phyloP scores from a whole-genome alignment of 2,329 filamentous ascomycete genomes.

The Elsinoe arachidis region DNA sequence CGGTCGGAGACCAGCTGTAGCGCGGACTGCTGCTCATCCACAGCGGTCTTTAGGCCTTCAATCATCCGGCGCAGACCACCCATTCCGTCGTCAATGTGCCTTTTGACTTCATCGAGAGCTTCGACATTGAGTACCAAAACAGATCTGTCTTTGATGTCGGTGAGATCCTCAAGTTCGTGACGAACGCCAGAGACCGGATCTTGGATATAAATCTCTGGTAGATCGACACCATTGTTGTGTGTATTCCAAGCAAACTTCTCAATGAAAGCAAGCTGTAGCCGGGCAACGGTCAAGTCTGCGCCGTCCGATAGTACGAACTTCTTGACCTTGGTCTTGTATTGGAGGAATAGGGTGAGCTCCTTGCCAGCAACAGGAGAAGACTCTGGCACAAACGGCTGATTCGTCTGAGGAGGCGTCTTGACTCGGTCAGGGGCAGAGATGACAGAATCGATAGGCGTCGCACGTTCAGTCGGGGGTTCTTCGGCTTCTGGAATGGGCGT shows the following conservation, averaged over 20 bases:
- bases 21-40: conserved; percentile 73
- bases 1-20: conserved; percentile 82
- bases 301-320: conserved; percentile 87
- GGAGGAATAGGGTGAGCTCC: conserved; percentile 85
- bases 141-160: conserved; percentile 86
- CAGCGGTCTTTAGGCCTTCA: conserved; percentile 73
- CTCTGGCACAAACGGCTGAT: conserved; percentile 38
- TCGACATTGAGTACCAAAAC: conserved; percentile 95
- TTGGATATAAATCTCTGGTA: conserved; percentile 97
- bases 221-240: conserved; percentile 80
- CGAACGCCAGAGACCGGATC: conserved; percentile 93
- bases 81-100: conserved; percentile 88
- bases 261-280: conserved; percentile 90
- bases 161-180: conserved; percentile 88
- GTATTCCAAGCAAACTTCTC: conserved; percentile 99
- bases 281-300: conserved; percentile 74
- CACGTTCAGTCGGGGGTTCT: neutral
- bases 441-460: conserved; percentile 2
- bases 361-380: conserved; percentile 67
- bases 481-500: neutral
- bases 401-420: conserved; percentile 31
- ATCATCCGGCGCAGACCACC: conserved; percentile 70
- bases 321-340: conserved; percentile 95
- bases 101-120: conserved; percentile 87
- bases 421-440: conserved; percentile 17